phyloP scores from a whole-genome alignment of 2,329 filamentous ascomycete genomes.

The Xylaria sp. region DNA sequence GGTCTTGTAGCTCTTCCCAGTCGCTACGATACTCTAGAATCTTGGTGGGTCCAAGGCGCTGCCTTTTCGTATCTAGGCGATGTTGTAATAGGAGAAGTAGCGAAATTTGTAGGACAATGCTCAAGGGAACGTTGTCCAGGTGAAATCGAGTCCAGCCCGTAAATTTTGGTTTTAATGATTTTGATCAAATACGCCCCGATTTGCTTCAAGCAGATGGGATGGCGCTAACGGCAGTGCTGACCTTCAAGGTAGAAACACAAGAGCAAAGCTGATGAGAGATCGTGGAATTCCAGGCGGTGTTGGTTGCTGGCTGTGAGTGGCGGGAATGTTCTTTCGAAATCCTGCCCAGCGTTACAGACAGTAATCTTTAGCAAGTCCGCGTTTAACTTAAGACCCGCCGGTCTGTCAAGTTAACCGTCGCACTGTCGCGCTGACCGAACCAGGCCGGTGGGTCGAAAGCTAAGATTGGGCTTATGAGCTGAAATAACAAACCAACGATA shows the following conservation, averaged over 20 bases:
- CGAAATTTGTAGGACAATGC: slow-evolving; percentile 30
- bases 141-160: slow-evolving; percentile 61
- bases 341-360: slow-evolving; percentile 17
- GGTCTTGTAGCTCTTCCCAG: slow-evolving; percentile 34
- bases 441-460: slow-evolving; percentile 15
- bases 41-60: slow-evolving; percentile 42
- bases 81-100: slow-evolving; percentile 28
- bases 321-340: slow-evolving; percentile 42
- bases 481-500: slow-evolving; percentile 55
- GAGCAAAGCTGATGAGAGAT: slow-evolving; percentile 39
- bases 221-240: slow-evolving; percentile 51
- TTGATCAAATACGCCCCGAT: slow-evolving; percentile 50
- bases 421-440: slow-evolving; percentile 33
- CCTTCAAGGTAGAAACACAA: slow-evolving; percentile 56
- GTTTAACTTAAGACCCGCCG: slow-evolving; percentile 31
- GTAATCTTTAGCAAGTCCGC: slow-evolving; percentile 27
- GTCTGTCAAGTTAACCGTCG: slow-evolving; percentile 27
- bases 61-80: slow-evolving; percentile 42
- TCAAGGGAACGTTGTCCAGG: slow-evolving; percentile 29
- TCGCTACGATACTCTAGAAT: slow-evolving; percentile 25
- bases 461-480: slow-evolving; percentile 47
- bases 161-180: slow-evolving; percentile 29
- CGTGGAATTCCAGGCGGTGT: slow-evolving; percentile 19
- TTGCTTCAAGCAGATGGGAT: slow-evolving; percentile 60
- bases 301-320: slow-evolving; percentile 33